Conservation (phyloP, 768 basidiomycete species). For the Lentinula detonsa region DNA sequence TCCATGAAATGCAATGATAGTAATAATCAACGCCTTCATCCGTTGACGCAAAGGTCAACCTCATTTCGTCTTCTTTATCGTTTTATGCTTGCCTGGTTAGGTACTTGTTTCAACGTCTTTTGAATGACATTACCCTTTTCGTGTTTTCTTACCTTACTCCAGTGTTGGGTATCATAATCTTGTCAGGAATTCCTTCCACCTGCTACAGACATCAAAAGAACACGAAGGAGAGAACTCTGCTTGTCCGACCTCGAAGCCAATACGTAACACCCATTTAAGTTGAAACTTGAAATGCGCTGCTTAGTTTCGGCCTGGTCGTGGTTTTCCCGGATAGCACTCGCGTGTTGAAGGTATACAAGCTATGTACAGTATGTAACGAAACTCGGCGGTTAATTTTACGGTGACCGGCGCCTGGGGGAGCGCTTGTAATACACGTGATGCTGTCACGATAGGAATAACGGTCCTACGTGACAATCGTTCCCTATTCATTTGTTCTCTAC, state of each 20-base stretch:
- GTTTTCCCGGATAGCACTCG: no score
- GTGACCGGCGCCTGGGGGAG: background rate
- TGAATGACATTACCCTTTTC: no score
- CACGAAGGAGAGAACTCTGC: background rate
- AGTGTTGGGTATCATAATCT: background rate
- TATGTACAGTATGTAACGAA: no score
- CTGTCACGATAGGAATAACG: background rate
- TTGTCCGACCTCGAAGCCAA: background rate
- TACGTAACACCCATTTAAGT: no score
- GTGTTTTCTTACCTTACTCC: background rate
- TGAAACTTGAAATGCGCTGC: no score
- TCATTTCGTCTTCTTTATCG: slow-evolving; percentile 25
- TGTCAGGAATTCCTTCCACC: background rate
- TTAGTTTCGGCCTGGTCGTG: no score
- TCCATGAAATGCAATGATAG: no score
- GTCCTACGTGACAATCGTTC: background rate
- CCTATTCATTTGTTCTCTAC: background rate
- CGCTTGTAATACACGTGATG: background rate
- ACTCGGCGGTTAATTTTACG: no score
- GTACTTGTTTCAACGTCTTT: background rate
- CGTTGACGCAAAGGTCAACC: slow-evolving; percentile 24
- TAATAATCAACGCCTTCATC: slow-evolving; percentile 3
- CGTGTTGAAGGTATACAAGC: no score
- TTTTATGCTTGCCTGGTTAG: slow-evolving; percentile 8
- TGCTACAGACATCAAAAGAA: background rate